phyloP scores from a whole-genome alignment of 352 stramenopile genomes.

The Elongisporangium anandrum region DNA sequence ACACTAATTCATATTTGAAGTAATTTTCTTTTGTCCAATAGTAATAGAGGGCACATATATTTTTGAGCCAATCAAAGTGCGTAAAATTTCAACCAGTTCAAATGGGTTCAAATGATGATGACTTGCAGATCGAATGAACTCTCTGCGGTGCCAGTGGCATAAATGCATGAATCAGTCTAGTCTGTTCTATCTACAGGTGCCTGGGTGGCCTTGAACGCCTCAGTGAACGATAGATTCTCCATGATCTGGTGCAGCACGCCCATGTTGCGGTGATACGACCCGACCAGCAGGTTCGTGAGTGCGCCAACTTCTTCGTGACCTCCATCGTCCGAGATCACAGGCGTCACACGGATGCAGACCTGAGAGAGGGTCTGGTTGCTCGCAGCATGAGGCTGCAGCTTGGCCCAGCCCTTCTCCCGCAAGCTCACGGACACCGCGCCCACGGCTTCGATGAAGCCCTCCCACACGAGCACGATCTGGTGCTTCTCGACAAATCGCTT shows the following conservation, averaged over 20 bases:
- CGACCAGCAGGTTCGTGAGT: conserved; percentile 21
- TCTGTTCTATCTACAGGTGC: neutral
- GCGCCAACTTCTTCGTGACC: conserved; percentile 17
- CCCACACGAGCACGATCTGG: conserved; percentile 20
- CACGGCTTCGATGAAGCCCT: conserved; percentile 21
- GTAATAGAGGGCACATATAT: no score
- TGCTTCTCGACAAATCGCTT: conserved; percentile 25
- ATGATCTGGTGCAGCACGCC: conserved; percentile 13
- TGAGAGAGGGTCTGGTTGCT: conserved; percentile 13
- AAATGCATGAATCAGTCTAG: neutral
- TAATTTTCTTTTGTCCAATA: no score
- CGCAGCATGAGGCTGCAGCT: conserved; percentile 14
- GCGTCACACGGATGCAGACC: conserved; percentile 17
- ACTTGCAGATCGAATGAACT: no score
- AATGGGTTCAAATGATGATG: neutral
- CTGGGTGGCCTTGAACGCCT: neutral
- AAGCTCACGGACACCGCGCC: conserved; percentile 19
- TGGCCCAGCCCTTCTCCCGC: conserved; percentile 26
- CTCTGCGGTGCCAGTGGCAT: no score
- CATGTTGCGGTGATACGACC: conserved; percentile 19
- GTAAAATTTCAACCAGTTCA: neutral
- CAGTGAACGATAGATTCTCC: conserved; percentile 11
- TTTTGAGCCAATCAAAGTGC: neutral
- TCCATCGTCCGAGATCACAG: conserved; percentile 15
- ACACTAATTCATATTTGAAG: neutral